phyloP scores from a whole-genome alignment of 139 green algal genomes.

The Ettlia oleoabundans region DNA sequence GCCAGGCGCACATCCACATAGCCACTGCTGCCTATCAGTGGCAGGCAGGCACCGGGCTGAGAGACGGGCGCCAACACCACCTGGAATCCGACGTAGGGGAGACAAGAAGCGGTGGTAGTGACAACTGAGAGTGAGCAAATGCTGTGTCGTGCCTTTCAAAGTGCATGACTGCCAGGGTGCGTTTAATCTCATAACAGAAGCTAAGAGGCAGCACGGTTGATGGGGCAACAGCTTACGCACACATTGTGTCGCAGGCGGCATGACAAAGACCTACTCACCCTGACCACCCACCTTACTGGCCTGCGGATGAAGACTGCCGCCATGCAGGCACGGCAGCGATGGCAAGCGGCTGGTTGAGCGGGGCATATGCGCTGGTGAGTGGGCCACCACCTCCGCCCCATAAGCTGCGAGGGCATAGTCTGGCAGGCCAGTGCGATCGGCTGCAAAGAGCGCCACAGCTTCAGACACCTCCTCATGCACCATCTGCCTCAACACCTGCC shows the following conservation, averaged over 20 bases:
- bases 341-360: too few relatives aligned
- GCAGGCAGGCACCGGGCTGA: constrained; percentile 43
- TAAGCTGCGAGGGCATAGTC: constrained; percentile 42
- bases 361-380: constrained; percentile 21
- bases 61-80: constrained; percentile 30
- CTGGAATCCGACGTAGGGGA: constrained; percentile 20
- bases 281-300: not conserved
- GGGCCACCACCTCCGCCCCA: constrained; percentile 38
- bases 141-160: too few relatives aligned
- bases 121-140: too few relatives aligned
- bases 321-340: too few relatives aligned
- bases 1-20: constrained; percentile 47
- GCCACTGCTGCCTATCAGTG: constrained; percentile 39
- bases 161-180: too few relatives aligned
- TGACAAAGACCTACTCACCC: too few relatives aligned
- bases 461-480: not conserved
- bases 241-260: too few relatives aligned
- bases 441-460: not conserved
- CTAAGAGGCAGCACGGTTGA: too few relatives aligned
- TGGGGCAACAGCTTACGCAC: too few relatives aligned
- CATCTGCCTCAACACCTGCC: constrained; percentile 8
- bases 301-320: not conserved
- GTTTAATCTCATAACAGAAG: too few relatives aligned
- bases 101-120: not conserved
- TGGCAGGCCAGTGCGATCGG: constrained; percentile 37